Conservation (phyloP, 2,329 filamentous ascomycete species). For the Fonsecaea monophora region DNA sequence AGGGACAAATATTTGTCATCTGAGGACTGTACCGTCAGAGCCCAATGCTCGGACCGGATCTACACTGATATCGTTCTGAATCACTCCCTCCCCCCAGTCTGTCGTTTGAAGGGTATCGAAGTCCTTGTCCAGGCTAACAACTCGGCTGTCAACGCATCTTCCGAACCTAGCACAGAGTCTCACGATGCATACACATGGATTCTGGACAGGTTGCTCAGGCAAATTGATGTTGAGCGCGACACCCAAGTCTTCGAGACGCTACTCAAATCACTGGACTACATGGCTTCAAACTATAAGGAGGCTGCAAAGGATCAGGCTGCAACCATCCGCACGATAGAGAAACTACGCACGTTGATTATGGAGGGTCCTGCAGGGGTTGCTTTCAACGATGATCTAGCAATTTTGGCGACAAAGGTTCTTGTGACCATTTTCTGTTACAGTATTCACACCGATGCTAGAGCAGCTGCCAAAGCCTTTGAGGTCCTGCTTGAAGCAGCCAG, state of each 20-base stretch:
- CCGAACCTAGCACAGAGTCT: background rate
- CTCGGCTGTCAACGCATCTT: background rate
- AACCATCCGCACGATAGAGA: slow-evolving; percentile 23
- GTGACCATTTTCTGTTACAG: slow-evolving; percentile 33
- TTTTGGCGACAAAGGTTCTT: slow-evolving; percentile 31
- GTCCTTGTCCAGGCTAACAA: slow-evolving; percentile 25
- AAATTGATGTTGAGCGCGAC: slow-evolving; percentile 30
- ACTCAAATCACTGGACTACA: slow-evolving; percentile 29
- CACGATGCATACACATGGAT: slow-evolving; percentile 28
- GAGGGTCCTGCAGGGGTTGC: slow-evolving; percentile 14
- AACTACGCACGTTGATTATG: slow-evolving; percentile 23
- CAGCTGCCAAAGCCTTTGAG: slow-evolving; percentile 28
- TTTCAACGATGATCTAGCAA: slow-evolving; percentile 27
- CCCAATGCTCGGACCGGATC: slow-evolving; percentile 27
- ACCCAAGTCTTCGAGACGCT: slow-evolving; percentile 27
- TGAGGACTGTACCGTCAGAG: slow-evolving; percentile 13
- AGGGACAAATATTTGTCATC: slow-evolving; percentile 25
- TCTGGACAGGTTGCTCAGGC: slow-evolving; percentile 24
- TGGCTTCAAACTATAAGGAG: slow-evolving; percentile 28
- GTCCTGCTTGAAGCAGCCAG: slow-evolving; percentile 31
- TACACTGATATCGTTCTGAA: slow-evolving; percentile 29
- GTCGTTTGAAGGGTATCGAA: slow-evolving; percentile 29
- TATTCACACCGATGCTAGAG: slow-evolving; percentile 24
- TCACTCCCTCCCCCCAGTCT: slow-evolving; percentile 19
- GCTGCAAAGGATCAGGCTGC: slow-evolving; percentile 26